Conservation (phyloP, 352 stramenopile species). For the Globisporangium paddicum region DNA sequence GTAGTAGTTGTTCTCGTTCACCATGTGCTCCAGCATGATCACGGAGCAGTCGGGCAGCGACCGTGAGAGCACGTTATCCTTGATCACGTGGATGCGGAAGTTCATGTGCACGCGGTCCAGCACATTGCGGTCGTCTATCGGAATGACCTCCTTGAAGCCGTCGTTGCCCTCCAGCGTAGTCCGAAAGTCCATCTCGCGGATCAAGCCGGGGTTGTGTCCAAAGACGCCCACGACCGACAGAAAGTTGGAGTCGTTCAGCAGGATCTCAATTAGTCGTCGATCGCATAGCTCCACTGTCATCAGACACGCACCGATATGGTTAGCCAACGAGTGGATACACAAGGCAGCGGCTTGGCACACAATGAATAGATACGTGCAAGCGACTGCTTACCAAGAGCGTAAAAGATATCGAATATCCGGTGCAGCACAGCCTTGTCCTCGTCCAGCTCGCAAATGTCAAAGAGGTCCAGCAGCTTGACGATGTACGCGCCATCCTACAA, state of each 20-base stretch:
- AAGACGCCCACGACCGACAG: slow-evolving; percentile 79
- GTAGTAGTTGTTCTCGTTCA: slow-evolving; percentile 84
- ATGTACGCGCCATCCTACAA: slow-evolving; percentile 64
- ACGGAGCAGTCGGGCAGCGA: slow-evolving; percentile 69
- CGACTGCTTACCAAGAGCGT: slow-evolving; percentile 42
- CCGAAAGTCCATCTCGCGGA: slow-evolving; percentile 74
- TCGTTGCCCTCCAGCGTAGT: slow-evolving; percentile 47
- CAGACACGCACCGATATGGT: background rate
- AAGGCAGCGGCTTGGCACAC: background rate
- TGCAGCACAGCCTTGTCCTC: slow-evolving; percentile 53
- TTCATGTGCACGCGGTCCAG: slow-evolving; percentile 78
- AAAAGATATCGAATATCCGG: slow-evolving; percentile 75
- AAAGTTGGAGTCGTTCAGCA: slow-evolving; percentile 76
- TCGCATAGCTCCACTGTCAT: slow-evolving; percentile 73
- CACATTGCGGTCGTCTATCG: slow-evolving; percentile 56
- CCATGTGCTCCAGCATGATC: slow-evolving; percentile 75
- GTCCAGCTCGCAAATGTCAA: slow-evolving; percentile 66
- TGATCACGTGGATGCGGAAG: slow-evolving; percentile 86
- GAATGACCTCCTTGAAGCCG: slow-evolving; percentile 75
- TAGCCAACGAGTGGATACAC: background rate
- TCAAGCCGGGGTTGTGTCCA: slow-evolving; percentile 71
- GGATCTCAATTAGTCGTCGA: slow-evolving; percentile 52
- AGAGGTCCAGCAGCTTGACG: slow-evolving; percentile 67
- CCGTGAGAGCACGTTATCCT: slow-evolving; percentile 80
- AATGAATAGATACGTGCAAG: background rate